Conservation (phyloP, 2,329 filamentous ascomycete genomes). For the Bimuria novae-zelandiae region DNA sequence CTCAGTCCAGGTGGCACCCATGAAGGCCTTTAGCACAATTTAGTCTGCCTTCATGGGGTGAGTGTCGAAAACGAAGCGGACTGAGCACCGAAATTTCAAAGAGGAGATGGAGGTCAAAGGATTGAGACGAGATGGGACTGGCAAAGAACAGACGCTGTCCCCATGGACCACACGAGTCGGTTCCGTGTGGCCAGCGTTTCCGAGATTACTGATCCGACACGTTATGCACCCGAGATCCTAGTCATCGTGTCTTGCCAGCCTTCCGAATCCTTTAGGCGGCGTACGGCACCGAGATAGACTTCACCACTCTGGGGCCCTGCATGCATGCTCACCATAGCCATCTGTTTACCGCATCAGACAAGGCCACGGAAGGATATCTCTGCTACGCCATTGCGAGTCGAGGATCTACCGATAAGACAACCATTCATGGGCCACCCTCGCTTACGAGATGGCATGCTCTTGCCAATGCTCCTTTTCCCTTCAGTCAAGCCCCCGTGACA, state of each 20-base stretch:
- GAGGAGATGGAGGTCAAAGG: background rate
- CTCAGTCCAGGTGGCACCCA: conserved; percentile 44
- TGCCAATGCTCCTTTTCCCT: background rate
- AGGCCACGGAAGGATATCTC: background rate
- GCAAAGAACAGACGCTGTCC: background rate
- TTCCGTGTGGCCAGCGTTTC: background rate
- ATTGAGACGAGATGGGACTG: background rate
- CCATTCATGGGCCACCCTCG: background rate
- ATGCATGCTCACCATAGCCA: background rate
- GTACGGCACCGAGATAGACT: background rate
- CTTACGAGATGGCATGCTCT: background rate
- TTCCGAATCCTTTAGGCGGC: background rate
- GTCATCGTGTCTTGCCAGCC: background rate
- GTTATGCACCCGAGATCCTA: background rate
- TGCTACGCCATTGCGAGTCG: background rate
- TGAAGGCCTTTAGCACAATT: conserved; percentile 46
- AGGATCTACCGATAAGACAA: background rate
- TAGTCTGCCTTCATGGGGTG: conserved; percentile 7
- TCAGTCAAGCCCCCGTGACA: background rate
- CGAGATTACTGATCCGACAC: background rate
- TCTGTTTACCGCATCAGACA: conserved; percentile 1
- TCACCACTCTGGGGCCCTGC: conserved; percentile 2
- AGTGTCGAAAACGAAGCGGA: background rate
- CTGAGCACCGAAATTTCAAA: background rate
- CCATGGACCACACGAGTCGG: background rate